These are phyloP conservation scores for Starmerella etchellsii DNA, from an alignment of 805 yeast genomes.

Conservation along the genomic window DNA sequence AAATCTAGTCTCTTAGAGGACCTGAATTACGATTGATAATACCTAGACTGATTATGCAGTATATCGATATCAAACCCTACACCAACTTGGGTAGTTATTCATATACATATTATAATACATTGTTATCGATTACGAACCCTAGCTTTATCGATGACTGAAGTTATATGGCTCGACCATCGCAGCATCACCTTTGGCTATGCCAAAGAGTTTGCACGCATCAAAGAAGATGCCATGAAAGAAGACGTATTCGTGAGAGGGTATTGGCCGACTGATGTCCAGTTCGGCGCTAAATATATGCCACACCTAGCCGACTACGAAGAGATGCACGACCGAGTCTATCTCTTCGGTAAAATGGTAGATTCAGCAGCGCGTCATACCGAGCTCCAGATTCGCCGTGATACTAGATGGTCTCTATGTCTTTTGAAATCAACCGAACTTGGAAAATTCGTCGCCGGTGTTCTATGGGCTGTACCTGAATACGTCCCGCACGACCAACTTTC, in stretches of 20 bases:
- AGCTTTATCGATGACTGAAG: no score
- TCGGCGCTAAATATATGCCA: conserved; percentile 1
- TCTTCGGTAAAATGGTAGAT: conserved; percentile 1
- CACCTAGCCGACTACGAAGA: conserved; percentile 6
- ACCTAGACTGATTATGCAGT: no score
- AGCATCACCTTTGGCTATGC: neutral
- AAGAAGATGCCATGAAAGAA: conserved; percentile 7
- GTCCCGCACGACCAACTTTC: neutral
- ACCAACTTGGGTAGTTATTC: no score
- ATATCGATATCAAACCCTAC: no score
- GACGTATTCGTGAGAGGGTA: conserved; percentile 1
- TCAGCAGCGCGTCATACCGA: conserved; percentile 1
- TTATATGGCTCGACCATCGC: neutral
- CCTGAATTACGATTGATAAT: no score
- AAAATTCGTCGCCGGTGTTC: conserved; percentile 5
- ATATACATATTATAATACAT: no score
- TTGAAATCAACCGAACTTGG: neutral
- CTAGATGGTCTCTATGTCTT: conserved; percentile 5
- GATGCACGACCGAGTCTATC: neutral
- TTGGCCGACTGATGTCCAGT: neutral
- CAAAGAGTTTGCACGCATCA: conserved; percentile 7
- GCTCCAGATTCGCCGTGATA: neutral
- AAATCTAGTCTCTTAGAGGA: no score
- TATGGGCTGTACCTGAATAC: conserved; percentile 10
- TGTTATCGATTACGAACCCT: no score